Evolutionary conservation across 345 rosid species (phyloP).

Genomic region (Physaria fendleri): DNA sequence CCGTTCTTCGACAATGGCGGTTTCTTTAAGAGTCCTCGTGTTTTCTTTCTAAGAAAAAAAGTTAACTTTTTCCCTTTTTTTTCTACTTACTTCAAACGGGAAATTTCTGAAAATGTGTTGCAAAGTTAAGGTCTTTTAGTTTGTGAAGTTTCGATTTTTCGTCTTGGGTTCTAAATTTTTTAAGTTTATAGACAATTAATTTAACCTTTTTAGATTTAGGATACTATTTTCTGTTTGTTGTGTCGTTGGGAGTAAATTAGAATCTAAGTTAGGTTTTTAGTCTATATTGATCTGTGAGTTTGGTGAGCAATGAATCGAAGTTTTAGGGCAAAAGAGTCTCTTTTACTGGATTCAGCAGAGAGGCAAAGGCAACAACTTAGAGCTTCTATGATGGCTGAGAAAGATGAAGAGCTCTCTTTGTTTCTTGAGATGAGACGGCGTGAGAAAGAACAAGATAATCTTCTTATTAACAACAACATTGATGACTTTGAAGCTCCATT

Average conservation of each 20-base stretch:
- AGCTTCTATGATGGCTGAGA: slow-evolving; percentile 79
- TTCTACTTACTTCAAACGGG: slow-evolving; percentile 13
- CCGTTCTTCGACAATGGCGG: slow-evolving; percentile 26
- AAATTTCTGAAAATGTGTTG: slow-evolving; percentile 16
- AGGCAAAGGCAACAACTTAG: slow-evolving; percentile 75
- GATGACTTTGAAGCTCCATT: slow-evolving; percentile 69
- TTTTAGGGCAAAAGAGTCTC: slow-evolving; percentile 75
- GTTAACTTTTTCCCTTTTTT: neutral
- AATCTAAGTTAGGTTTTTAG: slow-evolving; percentile 34
- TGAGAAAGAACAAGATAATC: slow-evolving; percentile 70
- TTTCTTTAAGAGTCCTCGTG: slow-evolving; percentile 24
- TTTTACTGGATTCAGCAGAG: slow-evolving; percentile 63
- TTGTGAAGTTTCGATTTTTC: slow-evolving; percentile 16
- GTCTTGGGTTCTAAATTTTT: slow-evolving; percentile 24
- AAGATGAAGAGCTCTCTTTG: slow-evolving; percentile 87
- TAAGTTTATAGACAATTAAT: neutral
- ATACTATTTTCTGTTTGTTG: slow-evolving; percentile 15
- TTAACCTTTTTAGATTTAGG: slow-evolving; percentile 28
- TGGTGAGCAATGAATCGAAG: slow-evolving; percentile 73
- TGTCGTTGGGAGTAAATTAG: slow-evolving; percentile 35
- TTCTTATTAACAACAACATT: slow-evolving; percentile 46
- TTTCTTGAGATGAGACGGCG: slow-evolving; percentile 90
- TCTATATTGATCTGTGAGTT: slow-evolving; percentile 26
- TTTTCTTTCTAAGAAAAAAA: slow-evolving; percentile 15
- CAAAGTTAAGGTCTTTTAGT: neutral